These are phyloP conservation scores for Aphanomyces stellatus DNA, from an alignment of 352 stramenopile genomes.

Conservation along the genomic window DNA sequence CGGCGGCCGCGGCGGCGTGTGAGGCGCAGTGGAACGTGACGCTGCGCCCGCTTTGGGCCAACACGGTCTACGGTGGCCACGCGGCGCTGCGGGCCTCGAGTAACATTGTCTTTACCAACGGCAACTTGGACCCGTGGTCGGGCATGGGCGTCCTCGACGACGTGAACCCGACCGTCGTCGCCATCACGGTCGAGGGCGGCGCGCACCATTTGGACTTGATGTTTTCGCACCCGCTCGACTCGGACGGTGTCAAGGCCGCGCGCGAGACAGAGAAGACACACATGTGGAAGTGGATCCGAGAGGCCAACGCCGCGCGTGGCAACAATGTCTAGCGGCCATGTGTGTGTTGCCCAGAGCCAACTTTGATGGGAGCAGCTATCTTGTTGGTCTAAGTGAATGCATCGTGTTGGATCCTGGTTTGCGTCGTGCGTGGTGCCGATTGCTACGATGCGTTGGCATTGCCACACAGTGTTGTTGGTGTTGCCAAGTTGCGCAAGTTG, in stretches of 20 bases:
- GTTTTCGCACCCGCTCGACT: conserved; percentile 42
- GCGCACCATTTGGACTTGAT: conserved; percentile 55
- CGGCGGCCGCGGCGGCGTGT: conserved; percentile 29
- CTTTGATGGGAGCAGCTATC: too few species aligned
- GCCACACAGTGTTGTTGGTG: too few species aligned
- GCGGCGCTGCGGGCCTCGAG: conserved; percentile 31
- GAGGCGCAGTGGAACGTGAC: conserved; percentile 33
- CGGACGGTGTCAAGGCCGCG: conserved; percentile 28
- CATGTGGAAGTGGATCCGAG: conserved; percentile 39
- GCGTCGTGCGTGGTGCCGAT: too few species aligned
- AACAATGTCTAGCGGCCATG: too few species aligned
- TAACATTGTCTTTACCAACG: conserved; percentile 66
- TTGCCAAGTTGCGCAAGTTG: too few species aligned
- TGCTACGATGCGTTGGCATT: too few species aligned
- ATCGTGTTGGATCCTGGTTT: too few species aligned
- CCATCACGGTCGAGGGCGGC: conserved; percentile 30
- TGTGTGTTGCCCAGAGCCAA: too few species aligned
- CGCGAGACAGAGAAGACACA: conserved; percentile 34
- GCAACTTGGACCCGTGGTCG: conserved; percentile 53
- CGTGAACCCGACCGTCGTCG: conserved; percentile 34
- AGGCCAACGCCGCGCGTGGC: conserved; percentile 8
- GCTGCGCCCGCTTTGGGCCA: conserved; percentile 33
- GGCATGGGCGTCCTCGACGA: conserved; percentile 33
- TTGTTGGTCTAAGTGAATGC: too few species aligned
- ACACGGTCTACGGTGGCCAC: conserved; percentile 41